Conservation (phyloP, 1,139 yeast genomes). For the Kodamaea fungicola region DNA sequence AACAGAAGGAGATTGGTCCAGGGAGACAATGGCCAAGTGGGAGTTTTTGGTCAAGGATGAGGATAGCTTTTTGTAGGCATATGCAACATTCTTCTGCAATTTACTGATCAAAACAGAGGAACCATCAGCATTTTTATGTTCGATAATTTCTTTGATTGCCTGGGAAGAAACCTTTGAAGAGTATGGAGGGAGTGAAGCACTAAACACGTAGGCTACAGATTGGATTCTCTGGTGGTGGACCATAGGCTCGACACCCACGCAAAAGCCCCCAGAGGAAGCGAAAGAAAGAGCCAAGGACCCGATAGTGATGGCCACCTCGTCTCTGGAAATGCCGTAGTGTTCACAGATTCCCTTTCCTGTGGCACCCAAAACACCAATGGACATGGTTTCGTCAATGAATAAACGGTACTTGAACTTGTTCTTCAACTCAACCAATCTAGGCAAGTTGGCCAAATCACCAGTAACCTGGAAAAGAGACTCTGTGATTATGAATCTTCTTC, state of each 20-base stretch:
- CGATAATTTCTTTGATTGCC: constrained; percentile 44
- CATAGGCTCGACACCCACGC: constrained; percentile 82
- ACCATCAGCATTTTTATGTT: constrained; percentile 32
- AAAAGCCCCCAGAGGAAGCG: constrained; percentile 94
- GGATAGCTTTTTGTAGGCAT: constrained; percentile 18
- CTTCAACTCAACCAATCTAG: constrained; percentile 69
- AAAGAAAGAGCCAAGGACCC: constrained; percentile 83
- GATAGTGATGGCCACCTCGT: constrained; percentile 75
- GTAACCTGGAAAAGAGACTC: constrained; percentile 82
- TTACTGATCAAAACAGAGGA: constrained; percentile 26
- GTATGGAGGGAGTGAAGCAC: constrained; percentile 94
- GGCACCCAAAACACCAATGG: constrained; percentile 81
- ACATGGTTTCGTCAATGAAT: constrained; percentile 80
- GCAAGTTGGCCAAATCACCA: constrained; percentile 79
- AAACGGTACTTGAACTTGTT: constrained; percentile 79
- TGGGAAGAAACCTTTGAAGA: constrained; percentile 72
- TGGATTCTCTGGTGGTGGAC: constrained; percentile 90
- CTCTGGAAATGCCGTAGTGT: constrained; percentile 58
- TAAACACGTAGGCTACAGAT: constrained; percentile 84
- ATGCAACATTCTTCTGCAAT: constrained; percentile 24
- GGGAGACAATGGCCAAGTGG: constrained; percentile 51
- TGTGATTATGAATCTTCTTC: constrained; percentile 84
- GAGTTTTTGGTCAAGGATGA: constrained; percentile 7
- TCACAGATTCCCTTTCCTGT: constrained; percentile 87
- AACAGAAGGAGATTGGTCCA: constrained; percentile 60